Conservation (phyloP, 257 asterid genomes). For the Salvia splendens region DNA sequence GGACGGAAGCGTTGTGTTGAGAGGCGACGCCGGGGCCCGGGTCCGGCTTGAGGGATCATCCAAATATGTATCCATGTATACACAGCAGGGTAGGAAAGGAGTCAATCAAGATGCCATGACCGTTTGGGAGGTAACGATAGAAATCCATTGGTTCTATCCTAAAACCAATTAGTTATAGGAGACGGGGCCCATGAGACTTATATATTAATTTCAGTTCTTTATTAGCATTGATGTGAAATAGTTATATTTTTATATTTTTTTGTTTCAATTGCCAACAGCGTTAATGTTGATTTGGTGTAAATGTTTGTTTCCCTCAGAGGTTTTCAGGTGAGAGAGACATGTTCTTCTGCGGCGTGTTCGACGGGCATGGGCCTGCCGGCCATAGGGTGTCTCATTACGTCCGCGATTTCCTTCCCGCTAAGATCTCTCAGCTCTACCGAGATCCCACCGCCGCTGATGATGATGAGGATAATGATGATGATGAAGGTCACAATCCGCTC, state of each 20-base stretch:
- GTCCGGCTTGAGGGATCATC: conserved; percentile 75
- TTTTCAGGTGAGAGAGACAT: conserved; percentile 71
- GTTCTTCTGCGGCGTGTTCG: conserved; percentile 75
- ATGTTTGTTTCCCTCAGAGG: conserved; percentile 39
- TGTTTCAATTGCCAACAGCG: no score
- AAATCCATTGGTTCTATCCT: not conserved
- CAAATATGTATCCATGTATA: conserved; percentile 59
- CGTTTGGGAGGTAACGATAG: conserved; percentile 76
- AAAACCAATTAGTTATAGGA: no score
- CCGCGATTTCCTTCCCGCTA: conserved; percentile 69
- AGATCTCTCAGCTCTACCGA: conserved; percentile 49
- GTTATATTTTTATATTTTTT: no score
- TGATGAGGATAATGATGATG: conserved; percentile 17
- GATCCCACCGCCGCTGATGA: conserved; percentile 37
- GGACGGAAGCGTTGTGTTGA: conserved; percentile 38
- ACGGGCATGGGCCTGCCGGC: conserved; percentile 93
- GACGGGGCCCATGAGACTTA: no score
- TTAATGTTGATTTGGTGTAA: no score
- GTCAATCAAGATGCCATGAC: conserved; percentile 90
- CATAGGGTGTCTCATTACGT: conserved; percentile 71
- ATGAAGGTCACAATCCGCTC: conserved; percentile 36
- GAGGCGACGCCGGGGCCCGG: conserved; percentile 71
- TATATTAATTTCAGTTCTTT: no score
- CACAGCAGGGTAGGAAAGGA: conserved; percentile 75
- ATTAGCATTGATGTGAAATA: no score